Evolutionary conservation across 208 protist genomes (phyloP), one percentile per base, ranked within the genome.

Genomic region (Porcisia deanei): DNA sequence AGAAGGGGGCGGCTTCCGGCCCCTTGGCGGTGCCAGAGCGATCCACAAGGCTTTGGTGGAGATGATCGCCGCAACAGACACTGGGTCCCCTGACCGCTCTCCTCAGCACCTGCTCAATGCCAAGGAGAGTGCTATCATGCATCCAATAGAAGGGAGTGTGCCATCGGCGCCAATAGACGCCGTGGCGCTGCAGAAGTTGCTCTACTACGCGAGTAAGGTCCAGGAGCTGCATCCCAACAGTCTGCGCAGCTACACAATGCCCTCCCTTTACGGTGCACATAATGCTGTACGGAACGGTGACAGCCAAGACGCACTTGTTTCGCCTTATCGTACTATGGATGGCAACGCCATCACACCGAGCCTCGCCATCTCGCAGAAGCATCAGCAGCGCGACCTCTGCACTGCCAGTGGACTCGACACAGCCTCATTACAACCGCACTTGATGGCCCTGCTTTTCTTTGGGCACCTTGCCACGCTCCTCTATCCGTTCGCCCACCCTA

Each of bases 1-100:
- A 4, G 85, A 89, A 2, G 83, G 67, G n/a, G 78, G 73, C 37
- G 64, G 58, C 25, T 89, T 85, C 73, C 74, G 79, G 30, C 65
- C 92, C 14, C 72, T 96, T 30, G 81, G 88, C 16, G 90, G 81
- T 34, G 41, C 74, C 4, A 45, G 68, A 30, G 79, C 80, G 16
- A 53, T 90, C 18, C 65, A 63, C 22, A 14, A 71, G 3, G 88
- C 77, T 7, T n/a, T 92, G 10, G 68, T 84, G 37, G 78, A 88
- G 39, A 47, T 86, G 73, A 67, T 67, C 63, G 22, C 25, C 41
- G 45, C 81, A 20, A 77, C 78, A 10, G 39, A 71, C 10, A 0
- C 25, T 0, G 52, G 45, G 22, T 10, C 37, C 25, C n/a, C 47
- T 43, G 14, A 1, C 37, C 34, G 7, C 53, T 30, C 25, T 34